A percentile compares a stretch with the other conserved stretches of the same genome.
Evolutionary conservation across 2,329 filamentous ascomycete species (phyloP).

Genomic region (Myriosclerotinia curreyana): DNA sequence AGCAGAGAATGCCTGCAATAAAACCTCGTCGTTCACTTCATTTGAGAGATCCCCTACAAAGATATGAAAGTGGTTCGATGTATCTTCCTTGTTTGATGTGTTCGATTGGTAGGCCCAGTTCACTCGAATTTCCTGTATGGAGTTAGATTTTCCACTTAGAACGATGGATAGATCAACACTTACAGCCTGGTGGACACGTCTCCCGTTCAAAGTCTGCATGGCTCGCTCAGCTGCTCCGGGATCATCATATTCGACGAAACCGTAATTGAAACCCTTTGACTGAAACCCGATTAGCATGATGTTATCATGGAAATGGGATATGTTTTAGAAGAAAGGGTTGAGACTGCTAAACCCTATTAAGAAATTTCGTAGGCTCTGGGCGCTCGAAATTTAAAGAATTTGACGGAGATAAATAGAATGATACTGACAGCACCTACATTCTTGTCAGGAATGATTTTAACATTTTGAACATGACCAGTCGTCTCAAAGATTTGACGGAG

Average conservation of each 20-base stretch:
- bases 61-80: constrained; percentile 97
- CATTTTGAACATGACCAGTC: constrained; percentile 94
- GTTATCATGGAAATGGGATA: constrained; percentile 26
- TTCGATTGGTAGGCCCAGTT: constrained; percentile 99
- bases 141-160: neutral
- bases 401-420: constrained; percentile 33
- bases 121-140: constrained; percentile 83
- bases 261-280: constrained; percentile 98
- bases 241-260: constrained; percentile 98
- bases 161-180: constrained; percentile 39
- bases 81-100: constrained; percentile 91
- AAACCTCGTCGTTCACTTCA: constrained; percentile 95
- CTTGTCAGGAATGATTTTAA: constrained; percentile 99
- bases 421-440: constrained; percentile 68
- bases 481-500: constrained; percentile 98
- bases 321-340: constrained; percentile 22
- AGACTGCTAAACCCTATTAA: constrained; percentile 30
- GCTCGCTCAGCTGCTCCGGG: constrained; percentile 93
- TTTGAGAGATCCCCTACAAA: constrained; percentile 98
- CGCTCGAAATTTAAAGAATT: constrained; percentile 24
- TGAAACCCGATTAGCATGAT: constrained; percentile 48
- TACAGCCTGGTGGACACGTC: constrained; percentile 93
- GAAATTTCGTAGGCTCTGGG: constrained; percentile 30
- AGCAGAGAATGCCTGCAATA: constrained; percentile 89
- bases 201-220: constrained; percentile 94